Percentiles rank a stretch among this genome's conserved stretches.
Evolutionary conservation across 371 early-diverging fungal genomes (phyloP).

Genomic region (Parasitella parasitica): DNA sequence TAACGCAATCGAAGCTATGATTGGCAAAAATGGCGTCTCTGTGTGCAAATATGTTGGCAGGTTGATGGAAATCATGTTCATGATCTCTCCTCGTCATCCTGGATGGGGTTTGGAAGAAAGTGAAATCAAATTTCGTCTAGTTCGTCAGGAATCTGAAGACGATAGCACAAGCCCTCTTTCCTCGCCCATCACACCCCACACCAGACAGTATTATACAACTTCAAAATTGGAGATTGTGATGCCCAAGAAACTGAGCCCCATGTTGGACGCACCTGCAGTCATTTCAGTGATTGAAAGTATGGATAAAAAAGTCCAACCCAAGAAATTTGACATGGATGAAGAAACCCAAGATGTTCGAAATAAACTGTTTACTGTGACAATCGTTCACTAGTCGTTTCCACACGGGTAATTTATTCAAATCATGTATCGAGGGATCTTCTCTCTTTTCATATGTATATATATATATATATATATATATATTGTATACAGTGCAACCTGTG

Average conservation of each 20-base stretch:
- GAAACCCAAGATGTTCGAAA: neutral
- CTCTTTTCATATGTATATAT: no score
- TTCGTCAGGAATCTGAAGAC: neutral
- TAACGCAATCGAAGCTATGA: constrained; percentile 17
- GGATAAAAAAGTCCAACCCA: constrained; percentile 25
- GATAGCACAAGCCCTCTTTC: neutral
- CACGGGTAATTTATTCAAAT: no score
- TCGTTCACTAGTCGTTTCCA: no score
- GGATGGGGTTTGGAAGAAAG: constrained; percentile 19
- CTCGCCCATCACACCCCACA: constrained; percentile 4
- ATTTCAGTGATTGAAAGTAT: constrained; percentile 25
- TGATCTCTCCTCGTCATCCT: constrained; percentile 28
- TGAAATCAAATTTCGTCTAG: constrained; percentile 15
- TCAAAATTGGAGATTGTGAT: constrained; percentile 7
- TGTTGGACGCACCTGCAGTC: constrained; percentile 24
- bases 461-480: no score
- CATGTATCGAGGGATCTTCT: no score
- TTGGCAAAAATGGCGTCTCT: constrained; percentile 22
- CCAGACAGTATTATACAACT: neutral
- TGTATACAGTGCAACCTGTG: no score
- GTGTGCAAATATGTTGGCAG: constrained; percentile 32
- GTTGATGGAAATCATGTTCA: constrained; percentile 30
- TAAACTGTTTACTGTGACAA: constrained; percentile 9
- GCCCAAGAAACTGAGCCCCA: constrained; percentile 8
- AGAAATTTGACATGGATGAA: constrained; percentile 20